Conservation (phyloP, 1,139 yeast genomes). For the Saccharomycopsis hybrid region DNA sequence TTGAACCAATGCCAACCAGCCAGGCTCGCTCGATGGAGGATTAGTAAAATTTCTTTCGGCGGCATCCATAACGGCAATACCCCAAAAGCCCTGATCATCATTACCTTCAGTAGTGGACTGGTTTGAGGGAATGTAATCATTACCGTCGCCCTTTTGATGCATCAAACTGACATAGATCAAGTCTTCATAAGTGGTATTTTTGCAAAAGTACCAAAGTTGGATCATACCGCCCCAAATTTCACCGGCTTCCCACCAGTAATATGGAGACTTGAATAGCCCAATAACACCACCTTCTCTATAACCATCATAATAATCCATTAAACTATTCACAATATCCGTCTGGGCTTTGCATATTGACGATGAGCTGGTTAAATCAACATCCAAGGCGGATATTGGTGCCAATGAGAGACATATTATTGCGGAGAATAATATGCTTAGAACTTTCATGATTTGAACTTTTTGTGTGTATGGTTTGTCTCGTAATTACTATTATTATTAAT, state of each 20-base stretch:
- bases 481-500: too few species aligned
- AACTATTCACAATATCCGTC: slow-evolving; percentile 51
- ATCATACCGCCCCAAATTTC: slow-evolving; percentile 77
- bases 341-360: slow-evolving; percentile 43
- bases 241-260: slow-evolving; percentile 96
- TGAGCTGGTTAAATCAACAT: slow-evolving; percentile 25
- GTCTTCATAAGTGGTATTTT: slow-evolving; percentile 52
- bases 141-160: slow-evolving; percentile 59
- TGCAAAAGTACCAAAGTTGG: slow-evolving; percentile 59
- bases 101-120: slow-evolving; percentile 80
- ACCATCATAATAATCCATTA: slow-evolving; percentile 69
- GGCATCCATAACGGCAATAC: slow-evolving; percentile 74
- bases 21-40: slow-evolving; percentile 39
- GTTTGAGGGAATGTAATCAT: slow-evolving; percentile 69
- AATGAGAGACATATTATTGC: background rate
- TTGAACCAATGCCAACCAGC: slow-evolving; percentile 61
- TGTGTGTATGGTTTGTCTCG: too few species aligned
- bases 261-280: slow-evolving; percentile 71
- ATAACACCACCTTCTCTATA: slow-evolving; percentile 51
- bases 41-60: slow-evolving; percentile 72
- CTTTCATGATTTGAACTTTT: background rate
- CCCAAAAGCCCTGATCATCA: slow-evolving; percentile 94
- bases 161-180: slow-evolving; percentile 51
- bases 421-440: background rate
- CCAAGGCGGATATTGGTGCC: slow-evolving; percentile 21